These are phyloP conservation scores for Plantago coronopus DNA, from an alignment of 305 asterid genomes.

Conservation along the genomic window DNA sequence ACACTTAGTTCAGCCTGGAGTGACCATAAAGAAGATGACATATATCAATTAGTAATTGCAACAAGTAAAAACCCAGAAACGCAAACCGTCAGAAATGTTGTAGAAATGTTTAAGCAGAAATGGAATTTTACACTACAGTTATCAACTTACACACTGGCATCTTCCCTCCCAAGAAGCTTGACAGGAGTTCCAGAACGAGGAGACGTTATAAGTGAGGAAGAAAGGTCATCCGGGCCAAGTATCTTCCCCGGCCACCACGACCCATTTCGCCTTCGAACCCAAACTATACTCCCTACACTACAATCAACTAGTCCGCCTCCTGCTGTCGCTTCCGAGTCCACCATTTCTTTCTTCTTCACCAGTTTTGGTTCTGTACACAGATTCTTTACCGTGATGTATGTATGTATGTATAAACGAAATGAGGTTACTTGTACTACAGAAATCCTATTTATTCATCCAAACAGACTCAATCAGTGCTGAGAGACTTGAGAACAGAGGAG, in stretches of 20 bases:
- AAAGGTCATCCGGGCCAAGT: conserved; percentile 79
- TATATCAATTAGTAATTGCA: no score
- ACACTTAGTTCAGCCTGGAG: no score
- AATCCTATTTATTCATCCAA: no score
- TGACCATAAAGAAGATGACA: no score
- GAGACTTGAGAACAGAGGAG: no score
- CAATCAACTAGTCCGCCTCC: conserved; percentile 58
- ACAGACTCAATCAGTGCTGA: no score
- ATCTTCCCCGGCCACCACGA: conserved; percentile 99
- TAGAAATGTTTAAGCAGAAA: conserved; percentile 6
- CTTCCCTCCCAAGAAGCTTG: conserved; percentile 97
- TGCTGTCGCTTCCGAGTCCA: conserved; percentile 61
- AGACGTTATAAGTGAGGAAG: conserved; percentile 72
- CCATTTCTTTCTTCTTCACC: conserved; percentile 35
- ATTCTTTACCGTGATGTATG: no score
- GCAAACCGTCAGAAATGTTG: conserved; percentile 3
- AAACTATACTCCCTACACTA: conserved; percentile 89
- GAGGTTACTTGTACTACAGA: no score
- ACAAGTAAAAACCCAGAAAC: background rate
- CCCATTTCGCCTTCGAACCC: conserved; percentile 96
- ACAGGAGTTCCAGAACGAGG: conserved; percentile 99
- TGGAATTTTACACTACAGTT: background rate
- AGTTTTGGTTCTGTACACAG: no score
- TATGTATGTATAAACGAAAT: no score
- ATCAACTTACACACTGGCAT: conserved; percentile 90